phyloP scores from a whole-genome alignment of 2,329 filamentous ascomycete species.

The Alternaria sp. region DNA sequence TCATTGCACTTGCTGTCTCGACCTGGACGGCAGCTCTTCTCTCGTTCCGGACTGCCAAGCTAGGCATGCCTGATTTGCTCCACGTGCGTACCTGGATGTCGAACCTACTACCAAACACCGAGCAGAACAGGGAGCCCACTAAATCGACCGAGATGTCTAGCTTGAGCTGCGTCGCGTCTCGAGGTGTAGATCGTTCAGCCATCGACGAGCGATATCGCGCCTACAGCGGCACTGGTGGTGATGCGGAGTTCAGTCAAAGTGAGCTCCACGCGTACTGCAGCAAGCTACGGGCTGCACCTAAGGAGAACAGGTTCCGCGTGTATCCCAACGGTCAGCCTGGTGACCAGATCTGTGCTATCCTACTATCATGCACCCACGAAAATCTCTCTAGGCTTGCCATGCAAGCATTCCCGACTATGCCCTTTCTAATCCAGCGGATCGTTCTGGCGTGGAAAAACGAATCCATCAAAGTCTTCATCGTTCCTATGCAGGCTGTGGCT shows the following conservation, averaged over 20 bases:
- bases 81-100: slow-evolving; percentile 39
- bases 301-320: slow-evolving; percentile 53
- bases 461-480: slow-evolving; percentile 42
- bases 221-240: slow-evolving; percentile 52
- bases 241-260: slow-evolving; percentile 58
- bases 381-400: slow-evolving; percentile 41
- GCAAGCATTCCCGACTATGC: slow-evolving; percentile 56
- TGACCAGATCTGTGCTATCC: slow-evolving; percentile 52
- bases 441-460: slow-evolving; percentile 44
- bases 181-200: slow-evolving; percentile 26
- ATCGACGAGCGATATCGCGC: slow-evolving; percentile 49
- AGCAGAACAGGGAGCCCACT: slow-evolving; percentile 12
- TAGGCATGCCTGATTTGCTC: slow-evolving; percentile 53
- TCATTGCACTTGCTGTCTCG: slow-evolving; percentile 56
- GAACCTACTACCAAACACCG: slow-evolving; percentile 22
- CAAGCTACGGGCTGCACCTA: slow-evolving; percentile 49
- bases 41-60: slow-evolving; percentile 56
- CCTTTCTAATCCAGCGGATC: slow-evolving; percentile 38
- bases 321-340: slow-evolving; percentile 52
- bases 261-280: slow-evolving; percentile 58
- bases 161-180: slow-evolving; percentile 32
- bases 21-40: slow-evolving; percentile 62
- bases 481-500: slow-evolving; percentile 40
- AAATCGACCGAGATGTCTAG: slow-evolving; percentile 28
- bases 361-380: slow-evolving; percentile 49